Percentiles rank a stretch among this genome's conserved stretches.
Evolutionary conservation across 306 rosid species (phyloP).

Genomic region (Vigna nakashimae): DNA sequence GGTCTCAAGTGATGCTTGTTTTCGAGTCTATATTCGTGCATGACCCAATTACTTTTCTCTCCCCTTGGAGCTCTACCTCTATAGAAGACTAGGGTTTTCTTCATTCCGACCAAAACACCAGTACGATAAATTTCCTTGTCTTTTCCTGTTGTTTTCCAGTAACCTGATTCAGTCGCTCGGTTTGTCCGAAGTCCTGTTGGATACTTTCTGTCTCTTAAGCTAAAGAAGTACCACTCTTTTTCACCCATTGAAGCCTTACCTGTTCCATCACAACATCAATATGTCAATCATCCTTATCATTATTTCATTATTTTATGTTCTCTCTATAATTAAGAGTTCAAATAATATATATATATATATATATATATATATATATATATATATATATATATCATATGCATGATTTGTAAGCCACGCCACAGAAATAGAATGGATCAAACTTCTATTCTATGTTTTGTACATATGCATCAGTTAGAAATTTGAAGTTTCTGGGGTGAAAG

Average conservation of each 20-base stretch:
- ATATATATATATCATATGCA: background rate
- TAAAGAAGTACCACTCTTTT: conserved; percentile 93
- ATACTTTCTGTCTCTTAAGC: conserved; percentile 79
- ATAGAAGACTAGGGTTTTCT: conserved; percentile 95
- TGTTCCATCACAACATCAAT: conserved; percentile 34
- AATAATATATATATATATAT: too few species aligned
- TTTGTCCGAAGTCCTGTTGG: conserved; percentile 94
- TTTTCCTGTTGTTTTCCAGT: conserved; percentile 97
- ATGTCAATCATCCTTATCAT: background rate
- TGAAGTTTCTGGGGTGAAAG: background rate
- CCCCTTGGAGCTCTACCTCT: conserved; percentile 97
- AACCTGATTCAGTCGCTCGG: conserved; percentile 89
- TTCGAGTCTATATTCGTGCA: conserved; percentile 88
- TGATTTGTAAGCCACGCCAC: background rate
- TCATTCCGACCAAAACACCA: conserved; percentile 80
- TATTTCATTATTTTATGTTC: conserved; percentile 14
- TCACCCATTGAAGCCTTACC: conserved; percentile 94
- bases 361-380: too few species aligned
- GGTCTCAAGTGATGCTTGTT: conserved; percentile 63
- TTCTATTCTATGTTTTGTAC: background rate
- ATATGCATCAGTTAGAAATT: background rate
- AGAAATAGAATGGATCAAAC: conserved; percentile 40
- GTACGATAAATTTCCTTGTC: conserved; percentile 75
- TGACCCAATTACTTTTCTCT: conserved; percentile 93
- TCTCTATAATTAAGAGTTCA: background rate